Evolutionary conservation across 305 asterid species (phyloP).

Genomic region (Coffea humblotiana): DNA sequence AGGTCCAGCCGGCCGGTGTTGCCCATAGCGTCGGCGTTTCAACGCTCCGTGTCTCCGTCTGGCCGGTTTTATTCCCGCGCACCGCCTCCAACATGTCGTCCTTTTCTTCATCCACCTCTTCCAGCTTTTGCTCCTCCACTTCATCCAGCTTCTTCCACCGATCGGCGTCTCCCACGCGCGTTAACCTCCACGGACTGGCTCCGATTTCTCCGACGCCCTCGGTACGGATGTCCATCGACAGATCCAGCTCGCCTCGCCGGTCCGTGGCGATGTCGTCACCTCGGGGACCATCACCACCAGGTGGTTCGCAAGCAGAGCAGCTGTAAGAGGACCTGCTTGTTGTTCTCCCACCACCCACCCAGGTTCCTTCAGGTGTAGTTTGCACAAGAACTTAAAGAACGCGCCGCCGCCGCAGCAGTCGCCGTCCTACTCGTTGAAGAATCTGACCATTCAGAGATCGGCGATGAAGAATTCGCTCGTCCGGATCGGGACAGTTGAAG

Average conservation of each 20-base stretch:
- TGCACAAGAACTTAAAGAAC: conserved; percentile 52
- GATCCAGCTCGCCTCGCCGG: conserved; percentile 68
- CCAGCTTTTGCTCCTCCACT: conserved; percentile 43
- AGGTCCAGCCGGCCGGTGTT: conserved; percentile 48
- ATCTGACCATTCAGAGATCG: conserved; percentile 84
- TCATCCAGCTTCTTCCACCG: conserved; percentile 51
- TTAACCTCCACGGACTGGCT: conserved; percentile 57
- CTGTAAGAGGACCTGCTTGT: conserved; percentile 66
- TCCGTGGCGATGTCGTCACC: conserved; percentile 46
- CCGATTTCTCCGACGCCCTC: conserved; percentile 51
- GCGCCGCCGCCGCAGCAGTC: conserved; percentile 24
- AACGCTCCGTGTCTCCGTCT: conserved; percentile 43
- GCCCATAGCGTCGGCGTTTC: conserved; percentile 37
- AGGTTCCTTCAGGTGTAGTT: conserved; percentile 80
- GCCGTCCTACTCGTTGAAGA: conserved; percentile 47
- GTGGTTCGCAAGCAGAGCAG: conserved; percentile 50
- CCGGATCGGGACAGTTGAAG: conserved; percentile 90
- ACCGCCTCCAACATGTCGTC: conserved; percentile 30
- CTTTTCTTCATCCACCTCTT: conserved; percentile 49
- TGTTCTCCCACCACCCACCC: conserved; percentile 88
- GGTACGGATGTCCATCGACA: conserved; percentile 61
- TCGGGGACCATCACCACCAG: conserved; percentile 27
- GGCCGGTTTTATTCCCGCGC: conserved; percentile 35
- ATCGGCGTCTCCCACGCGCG: conserved; percentile 81
- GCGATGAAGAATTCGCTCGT: conserved; percentile 99